Conservation (phyloP, 1,284 basidiomycete genomes). For the Ustilago trichophora region DNA sequence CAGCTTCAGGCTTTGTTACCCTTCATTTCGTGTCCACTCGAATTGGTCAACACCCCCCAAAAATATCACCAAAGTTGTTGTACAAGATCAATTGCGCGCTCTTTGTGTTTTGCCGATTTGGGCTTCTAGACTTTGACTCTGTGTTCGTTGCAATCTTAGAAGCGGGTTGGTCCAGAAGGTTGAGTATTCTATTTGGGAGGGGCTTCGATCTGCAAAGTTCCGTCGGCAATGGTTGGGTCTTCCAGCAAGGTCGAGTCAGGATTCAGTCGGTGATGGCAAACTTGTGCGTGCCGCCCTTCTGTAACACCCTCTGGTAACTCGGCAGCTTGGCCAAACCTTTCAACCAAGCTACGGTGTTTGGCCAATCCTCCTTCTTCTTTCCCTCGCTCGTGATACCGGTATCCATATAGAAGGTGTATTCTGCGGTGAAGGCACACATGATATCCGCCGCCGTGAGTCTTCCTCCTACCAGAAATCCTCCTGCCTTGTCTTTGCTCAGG, state of each 20-base stretch:
- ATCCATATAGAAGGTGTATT: slow-evolving; percentile 36
- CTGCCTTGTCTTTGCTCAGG: neutral
- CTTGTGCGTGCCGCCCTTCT: slow-evolving; percentile 21
- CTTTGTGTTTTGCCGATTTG: too few species aligned
- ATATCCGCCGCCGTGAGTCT: slow-evolving; percentile 27
- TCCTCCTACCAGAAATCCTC: slow-evolving; percentile 6
- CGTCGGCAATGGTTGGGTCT: too few species aligned
- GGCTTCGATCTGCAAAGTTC: too few species aligned
- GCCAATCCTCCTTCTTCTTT: slow-evolving; percentile 26
- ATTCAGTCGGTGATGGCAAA: too few species aligned
- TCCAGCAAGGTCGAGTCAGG: too few species aligned
- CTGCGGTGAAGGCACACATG: slow-evolving; percentile 28
- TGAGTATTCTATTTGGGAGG: too few species aligned
- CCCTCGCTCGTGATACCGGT: slow-evolving; percentile 9
- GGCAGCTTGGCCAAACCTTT: slow-evolving; percentile 4
- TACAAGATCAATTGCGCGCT: slow-evolving; percentile 1
- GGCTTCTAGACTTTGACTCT: too few species aligned
- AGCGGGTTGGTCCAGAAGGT: too few species aligned
- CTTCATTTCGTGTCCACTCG: neutral
- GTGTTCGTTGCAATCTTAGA: too few species aligned
- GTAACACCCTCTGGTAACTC: slow-evolving; percentile 13
- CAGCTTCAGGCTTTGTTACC: neutral
- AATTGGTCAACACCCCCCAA: slow-evolving; percentile 2
- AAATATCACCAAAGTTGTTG: slow-evolving; percentile 13
- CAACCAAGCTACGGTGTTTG: slow-evolving; percentile 28